phyloP scores from a whole-genome alignment of 805 yeast genomes.

The Brettanomyces nanus region DNA sequence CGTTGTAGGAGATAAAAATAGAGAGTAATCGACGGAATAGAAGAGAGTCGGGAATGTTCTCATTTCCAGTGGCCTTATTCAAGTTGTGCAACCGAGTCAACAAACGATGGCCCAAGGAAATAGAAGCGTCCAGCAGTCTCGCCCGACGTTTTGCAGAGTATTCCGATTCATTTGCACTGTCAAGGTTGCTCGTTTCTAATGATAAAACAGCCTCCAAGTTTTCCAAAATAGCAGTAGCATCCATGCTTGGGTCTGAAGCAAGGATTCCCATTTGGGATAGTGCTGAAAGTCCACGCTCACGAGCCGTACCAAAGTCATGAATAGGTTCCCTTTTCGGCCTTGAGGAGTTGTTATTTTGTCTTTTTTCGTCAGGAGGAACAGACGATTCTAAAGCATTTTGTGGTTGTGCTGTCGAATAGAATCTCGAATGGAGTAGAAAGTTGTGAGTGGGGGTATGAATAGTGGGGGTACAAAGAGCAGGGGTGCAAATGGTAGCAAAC shows the following conservation, averaged over 20 bases:
- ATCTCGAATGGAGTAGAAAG: too few species aligned
- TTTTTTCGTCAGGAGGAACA: too few species aligned
- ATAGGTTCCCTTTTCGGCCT: not conserved
- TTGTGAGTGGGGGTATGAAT: too few species aligned
- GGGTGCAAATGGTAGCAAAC: too few species aligned
- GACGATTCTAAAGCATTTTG: too few species aligned
- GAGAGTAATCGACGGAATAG: constrained; percentile 15
- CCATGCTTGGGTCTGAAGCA: constrained; percentile 1
- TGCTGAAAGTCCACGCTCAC: not conserved
- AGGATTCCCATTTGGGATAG: not conserved
- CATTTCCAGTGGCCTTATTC: constrained; percentile 3
- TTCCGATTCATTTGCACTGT: not conserved
- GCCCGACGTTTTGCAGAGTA: not conserved
- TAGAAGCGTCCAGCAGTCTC: not conserved
- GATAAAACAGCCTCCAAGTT: constrained; percentile 2
- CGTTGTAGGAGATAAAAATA: constrained; percentile 10
- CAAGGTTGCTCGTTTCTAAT: not conserved
- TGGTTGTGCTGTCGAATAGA: too few species aligned
- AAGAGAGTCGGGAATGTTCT: constrained; percentile 15
- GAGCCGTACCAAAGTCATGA: constrained; percentile 1
- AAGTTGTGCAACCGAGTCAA: constrained; percentile 2
- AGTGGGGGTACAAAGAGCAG: too few species aligned
- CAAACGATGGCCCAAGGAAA: constrained; percentile 1
- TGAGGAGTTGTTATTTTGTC: too few species aligned
- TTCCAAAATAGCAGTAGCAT: not conserved